Evolutionary conservation across 306 rosid species (phyloP).

Genomic region (Prunus mume): DNA sequence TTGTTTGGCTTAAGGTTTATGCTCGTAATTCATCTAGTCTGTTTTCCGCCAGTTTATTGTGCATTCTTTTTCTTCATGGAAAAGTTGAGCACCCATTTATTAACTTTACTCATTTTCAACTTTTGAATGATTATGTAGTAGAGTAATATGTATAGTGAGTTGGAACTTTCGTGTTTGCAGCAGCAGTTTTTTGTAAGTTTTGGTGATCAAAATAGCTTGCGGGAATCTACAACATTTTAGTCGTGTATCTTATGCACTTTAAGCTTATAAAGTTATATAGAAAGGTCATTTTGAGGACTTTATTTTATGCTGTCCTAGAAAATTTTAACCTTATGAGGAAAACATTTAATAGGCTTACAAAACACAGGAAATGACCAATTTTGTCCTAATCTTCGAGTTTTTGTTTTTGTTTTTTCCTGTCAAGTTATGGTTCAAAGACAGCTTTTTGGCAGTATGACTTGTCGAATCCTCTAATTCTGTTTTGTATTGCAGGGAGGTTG

Average conservation of each 20-base stretch:
- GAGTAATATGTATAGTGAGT: background rate
- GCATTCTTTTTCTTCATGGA: background rate
- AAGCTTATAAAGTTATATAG: background rate
- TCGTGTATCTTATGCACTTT: background rate
- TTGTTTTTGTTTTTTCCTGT: too few relatives aligned
- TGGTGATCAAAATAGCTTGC: background rate
- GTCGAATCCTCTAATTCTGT: constrained; percentile 3
- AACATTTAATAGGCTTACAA: background rate
- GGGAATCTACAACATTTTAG: background rate
- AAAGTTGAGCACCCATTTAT: background rate
- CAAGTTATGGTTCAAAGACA: background rate
- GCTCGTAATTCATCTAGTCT: background rate
- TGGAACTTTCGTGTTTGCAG: background rate
- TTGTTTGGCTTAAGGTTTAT: background rate
- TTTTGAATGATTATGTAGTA: background rate
- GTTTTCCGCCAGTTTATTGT: background rate
- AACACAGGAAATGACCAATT: background rate
- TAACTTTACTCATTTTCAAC: background rate
- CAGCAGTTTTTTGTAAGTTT: background rate
- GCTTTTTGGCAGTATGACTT: constrained; percentile 2
- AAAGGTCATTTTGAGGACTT: background rate
- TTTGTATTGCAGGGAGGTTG: constrained; percentile 56
- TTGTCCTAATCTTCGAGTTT: background rate
- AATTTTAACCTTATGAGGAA: background rate
- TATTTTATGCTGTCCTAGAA: background rate